Conservation (phyloP, 345 rosid genomes). For the Hypericum androsaemum region DNA sequence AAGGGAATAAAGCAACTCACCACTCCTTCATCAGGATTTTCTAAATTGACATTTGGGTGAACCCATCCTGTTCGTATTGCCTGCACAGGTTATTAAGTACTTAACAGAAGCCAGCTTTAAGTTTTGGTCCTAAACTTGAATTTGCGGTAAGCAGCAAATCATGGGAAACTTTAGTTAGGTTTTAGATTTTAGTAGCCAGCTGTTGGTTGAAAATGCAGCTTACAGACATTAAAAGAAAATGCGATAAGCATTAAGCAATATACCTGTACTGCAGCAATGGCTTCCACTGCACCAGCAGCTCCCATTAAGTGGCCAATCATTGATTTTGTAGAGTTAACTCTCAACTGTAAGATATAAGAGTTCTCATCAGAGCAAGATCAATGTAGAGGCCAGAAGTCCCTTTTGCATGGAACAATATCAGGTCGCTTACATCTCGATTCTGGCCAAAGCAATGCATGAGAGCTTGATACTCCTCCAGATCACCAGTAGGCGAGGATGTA, state of each 20-base stretch:
- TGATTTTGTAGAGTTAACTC: conserved; percentile 82
- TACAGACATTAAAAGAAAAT: too few species aligned
- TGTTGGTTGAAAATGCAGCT: too few species aligned
- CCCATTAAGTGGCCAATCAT: conserved; percentile 94
- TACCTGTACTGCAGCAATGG: conserved; percentile 83
- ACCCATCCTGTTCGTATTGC: conserved; percentile 94
- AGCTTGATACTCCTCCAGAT: conserved; percentile 70
- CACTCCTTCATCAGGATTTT: conserved; percentile 71
- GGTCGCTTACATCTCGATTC: conserved; percentile 48
- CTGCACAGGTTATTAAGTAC: conserved; percentile 25
- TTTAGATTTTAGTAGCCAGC: too few species aligned
- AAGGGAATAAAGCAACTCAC: conserved; percentile 28
- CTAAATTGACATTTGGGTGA: conserved; percentile 91
- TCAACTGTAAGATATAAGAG: conserved; percentile 33
- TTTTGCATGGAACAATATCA: too few species aligned
- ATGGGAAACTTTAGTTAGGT: too few species aligned
- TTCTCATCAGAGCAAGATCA: too few species aligned
- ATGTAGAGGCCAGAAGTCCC: too few species aligned
- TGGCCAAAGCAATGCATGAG: conserved; percentile 71
- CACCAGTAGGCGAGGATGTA: conserved; percentile 86
- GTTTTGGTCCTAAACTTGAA: too few species aligned
- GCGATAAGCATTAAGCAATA: neutral
- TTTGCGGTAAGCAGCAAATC: too few species aligned
- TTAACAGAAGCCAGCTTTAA: too few species aligned
- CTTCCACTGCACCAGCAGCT: conserved; percentile 94